Base-by-base conservation (phyloP, 805 yeast species). In the Saturnispora sekii region DNA sequence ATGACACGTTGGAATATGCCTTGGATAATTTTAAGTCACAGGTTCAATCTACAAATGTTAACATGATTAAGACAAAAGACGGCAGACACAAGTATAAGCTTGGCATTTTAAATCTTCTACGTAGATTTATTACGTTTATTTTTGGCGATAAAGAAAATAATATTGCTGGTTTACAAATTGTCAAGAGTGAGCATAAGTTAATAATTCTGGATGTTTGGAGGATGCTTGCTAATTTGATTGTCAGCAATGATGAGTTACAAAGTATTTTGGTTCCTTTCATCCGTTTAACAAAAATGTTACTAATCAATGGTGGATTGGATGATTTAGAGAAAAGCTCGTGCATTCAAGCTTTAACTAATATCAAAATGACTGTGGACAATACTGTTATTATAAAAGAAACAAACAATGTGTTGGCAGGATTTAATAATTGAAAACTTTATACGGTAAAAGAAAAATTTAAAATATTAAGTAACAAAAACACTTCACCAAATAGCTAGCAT, bases 191-290 rank as follows among this genome's bases (percentile, higher is more conserved):
- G 2, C 36, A 35, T 36, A 42, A 28, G 12, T 14, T 5, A 7
- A 10, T 11, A 18, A 29, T 57, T 2, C 50, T 51, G 40, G 34
- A 34, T 1, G 38, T 49, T 5, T 57, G 59, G 55, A 32, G 32
- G 2, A 28, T 37, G 1, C 40, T 55, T 2, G 39, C 55, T 5
- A 40, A 39, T 2, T 29, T 44, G 4, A 52, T 58, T 38, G 41
- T 54, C 3, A 38, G 51, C 10, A 43, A 48, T n/a, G 58, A 53
- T 21, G 55, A 58, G 18, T 44, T 61, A 33, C 90, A 83, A 54
- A 74, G 71, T 48, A 84, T 81, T 3, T 70, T 80, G 44, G 59
- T 81, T 16, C 76, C 76, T 28, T 71, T 66, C 43, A 62, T 60
- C 6, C 56, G 64, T 32, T 18, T 53, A 4, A 51, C 58, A 1